Percentiles rank a stretch among this genome's conserved stretches.
These are phyloP conservation scores for Striga asiatica DNA, from an alignment of 257 asterid genomes.

Conservation along the genomic window DNA sequence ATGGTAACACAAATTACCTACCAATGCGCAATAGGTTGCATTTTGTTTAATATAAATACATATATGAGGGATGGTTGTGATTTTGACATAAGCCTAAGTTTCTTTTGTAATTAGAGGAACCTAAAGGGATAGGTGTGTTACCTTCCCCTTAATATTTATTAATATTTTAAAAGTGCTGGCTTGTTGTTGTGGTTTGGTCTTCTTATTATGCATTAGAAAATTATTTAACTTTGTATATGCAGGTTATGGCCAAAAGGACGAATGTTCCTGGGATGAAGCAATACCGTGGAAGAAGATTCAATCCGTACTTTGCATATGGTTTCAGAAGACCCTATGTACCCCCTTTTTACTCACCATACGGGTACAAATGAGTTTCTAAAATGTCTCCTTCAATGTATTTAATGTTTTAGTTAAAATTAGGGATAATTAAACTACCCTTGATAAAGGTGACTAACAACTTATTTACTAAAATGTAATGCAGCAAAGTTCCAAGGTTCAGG, in stretches of 20 bases:
- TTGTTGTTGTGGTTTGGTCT: not conserved
- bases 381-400: not conserved
- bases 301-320: constrained; percentile 52
- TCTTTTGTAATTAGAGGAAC: no score
- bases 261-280: constrained; percentile 98
- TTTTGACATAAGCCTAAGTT: no score
- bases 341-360: constrained; percentile 74
- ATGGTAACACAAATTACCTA: no score
- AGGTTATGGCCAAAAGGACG: constrained; percentile 89
- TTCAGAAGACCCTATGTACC: constrained; percentile 73
- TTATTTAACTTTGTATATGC: constrained; percentile 2
- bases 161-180: no score
- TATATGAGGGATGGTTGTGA: no score
- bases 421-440: not conserved
- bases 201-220: not conserved
- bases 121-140: no score
- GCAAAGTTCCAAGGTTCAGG: constrained; percentile 87
- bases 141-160: no score
- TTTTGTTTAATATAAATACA: no score
- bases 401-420: not conserved
- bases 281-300: constrained; percentile 60
- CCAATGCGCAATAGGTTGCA: no score
- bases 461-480: constrained; percentile 23
- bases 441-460: not conserved
- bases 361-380: constrained; percentile 50